phyloP scores from a whole-genome alignment of 257 asterid species.

The Nicotiana sylvestris region DNA sequence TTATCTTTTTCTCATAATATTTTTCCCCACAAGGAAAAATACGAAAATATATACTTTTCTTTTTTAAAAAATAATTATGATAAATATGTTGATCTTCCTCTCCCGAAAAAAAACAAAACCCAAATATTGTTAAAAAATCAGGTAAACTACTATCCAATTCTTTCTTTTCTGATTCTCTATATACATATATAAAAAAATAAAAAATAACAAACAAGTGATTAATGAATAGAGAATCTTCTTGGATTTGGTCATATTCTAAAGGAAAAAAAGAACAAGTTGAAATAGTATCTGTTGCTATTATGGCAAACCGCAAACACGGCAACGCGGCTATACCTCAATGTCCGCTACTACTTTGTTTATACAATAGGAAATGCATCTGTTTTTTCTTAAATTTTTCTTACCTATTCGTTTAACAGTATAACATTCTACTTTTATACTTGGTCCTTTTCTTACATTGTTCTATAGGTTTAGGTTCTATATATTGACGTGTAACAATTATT shows the following conservation, averaged over 20 bases:
- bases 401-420: not conserved
- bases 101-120: too few species aligned
- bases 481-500: too few species aligned
- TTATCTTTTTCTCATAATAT: too few species aligned
- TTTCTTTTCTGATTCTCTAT: too few species aligned
- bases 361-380: not conserved
- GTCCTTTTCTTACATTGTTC: not conserved
- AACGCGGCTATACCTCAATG: not conserved
- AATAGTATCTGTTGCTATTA: not conserved
- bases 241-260: not conserved
- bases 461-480: too few species aligned
- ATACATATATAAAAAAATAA: not conserved
- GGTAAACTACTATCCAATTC: too few species aligned
- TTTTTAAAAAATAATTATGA: too few species aligned
- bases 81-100: too few species aligned
- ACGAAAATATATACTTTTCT: too few species aligned
- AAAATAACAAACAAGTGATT: not conserved
- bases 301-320: not conserved
- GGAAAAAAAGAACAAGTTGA: not conserved
- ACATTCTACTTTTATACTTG: not conserved
- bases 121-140: too few species aligned
- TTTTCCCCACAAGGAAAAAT: too few species aligned
- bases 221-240: too few species aligned
- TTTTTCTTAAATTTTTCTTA: not conserved
- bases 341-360: not conserved